phyloP scores from a whole-genome alignment of 1,284 basidiomycete genomes.

The Rhodotorula sp. region DNA sequence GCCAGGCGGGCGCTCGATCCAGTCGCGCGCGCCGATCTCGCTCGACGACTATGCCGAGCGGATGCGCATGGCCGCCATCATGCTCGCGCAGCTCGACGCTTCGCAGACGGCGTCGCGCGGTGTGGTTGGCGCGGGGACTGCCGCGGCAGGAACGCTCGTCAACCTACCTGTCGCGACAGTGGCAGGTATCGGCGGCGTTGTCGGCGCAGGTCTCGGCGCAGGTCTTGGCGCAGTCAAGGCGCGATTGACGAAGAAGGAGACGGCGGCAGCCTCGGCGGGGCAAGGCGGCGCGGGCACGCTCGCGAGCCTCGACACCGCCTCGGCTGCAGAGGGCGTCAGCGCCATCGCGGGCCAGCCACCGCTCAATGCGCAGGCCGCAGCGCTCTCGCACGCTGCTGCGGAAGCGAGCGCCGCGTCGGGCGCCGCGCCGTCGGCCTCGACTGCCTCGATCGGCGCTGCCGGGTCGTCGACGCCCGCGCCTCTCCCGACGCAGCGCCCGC shows the following conservation, averaged over 20 bases:
- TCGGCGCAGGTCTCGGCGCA: constrained; percentile 47
- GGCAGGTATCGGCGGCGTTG: constrained; percentile 46
- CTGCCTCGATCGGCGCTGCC: constrained; percentile 1
- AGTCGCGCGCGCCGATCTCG: constrained; percentile 52
- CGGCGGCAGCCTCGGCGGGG: constrained; percentile 23
- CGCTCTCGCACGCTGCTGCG: constrained; percentile 16
- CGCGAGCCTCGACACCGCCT: constrained; percentile 40
- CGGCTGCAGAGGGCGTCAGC: constrained; percentile 39
- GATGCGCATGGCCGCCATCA: constrained; percentile 97
- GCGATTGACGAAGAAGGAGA: constrained; percentile 26
- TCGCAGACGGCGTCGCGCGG: constrained; percentile 53
- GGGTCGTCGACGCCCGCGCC: constrained; percentile 18
- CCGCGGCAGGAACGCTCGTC: constrained; percentile 47
- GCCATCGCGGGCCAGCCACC: constrained; percentile 38
- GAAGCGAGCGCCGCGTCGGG: neutral
- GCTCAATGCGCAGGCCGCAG: constrained; percentile 15
- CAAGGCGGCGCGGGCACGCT: constrained; percentile 37
- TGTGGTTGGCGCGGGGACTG: constrained; percentile 42
- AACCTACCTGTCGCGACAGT: constrained; percentile 46
- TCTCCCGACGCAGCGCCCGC: constrained; percentile 42
- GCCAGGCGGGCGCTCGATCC: constrained; percentile 31
- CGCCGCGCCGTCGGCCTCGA: constrained; percentile 3
- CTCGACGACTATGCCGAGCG: constrained; percentile 96
- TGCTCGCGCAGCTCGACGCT: constrained; percentile 95
- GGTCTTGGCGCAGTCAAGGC: constrained; percentile 36